phyloP scores from a whole-genome alignment of 305 asterid species.

The Withania somnifera region DNA sequence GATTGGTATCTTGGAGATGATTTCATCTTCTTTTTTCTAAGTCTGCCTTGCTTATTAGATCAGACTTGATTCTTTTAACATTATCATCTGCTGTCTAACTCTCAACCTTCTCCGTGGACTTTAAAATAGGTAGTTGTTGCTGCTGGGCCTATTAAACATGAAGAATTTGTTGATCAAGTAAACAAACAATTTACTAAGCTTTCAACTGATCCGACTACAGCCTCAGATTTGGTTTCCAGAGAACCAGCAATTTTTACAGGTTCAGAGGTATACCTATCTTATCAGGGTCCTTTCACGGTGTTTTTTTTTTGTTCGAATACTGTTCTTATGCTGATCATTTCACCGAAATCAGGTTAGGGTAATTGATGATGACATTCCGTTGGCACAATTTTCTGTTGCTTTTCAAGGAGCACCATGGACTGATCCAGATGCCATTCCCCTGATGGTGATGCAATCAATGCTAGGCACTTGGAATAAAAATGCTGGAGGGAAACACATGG shows the following conservation, averaged over 20 bases:
- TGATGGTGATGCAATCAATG: constrained; percentile 43
- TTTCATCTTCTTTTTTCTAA: not conserved
- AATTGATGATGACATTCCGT: constrained; percentile 41
- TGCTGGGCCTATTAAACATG: constrained; percentile 80
- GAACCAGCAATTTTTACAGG: constrained; percentile 82
- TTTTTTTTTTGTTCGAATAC: not conserved
- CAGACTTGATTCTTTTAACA: not conserved
- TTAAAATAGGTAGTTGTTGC: constrained; percentile 51
- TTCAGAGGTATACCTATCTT: constrained; percentile 53
- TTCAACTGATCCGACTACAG: constrained; percentile 46
- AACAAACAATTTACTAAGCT: constrained; percentile 52
- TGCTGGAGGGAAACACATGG: constrained; percentile 83
- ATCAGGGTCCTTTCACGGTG: constrained; percentile 8
- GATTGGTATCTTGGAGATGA: constrained; percentile 38
- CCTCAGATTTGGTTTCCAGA: constrained; percentile 52
- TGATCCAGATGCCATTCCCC: constrained; percentile 38
- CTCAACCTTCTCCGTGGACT: constrained; percentile 2
- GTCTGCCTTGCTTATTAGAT: not conserved
- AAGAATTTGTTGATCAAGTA: constrained; percentile 59
- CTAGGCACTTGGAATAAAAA: constrained; percentile 61
- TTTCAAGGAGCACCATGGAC: constrained; percentile 45
- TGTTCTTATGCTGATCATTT: constrained; percentile 1
- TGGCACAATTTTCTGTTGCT: constrained; percentile 42
- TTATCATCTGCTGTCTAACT: not conserved
- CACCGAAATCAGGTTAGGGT: constrained; percentile 51